These are phyloP conservation scores for Linnemannia zychae DNA, from an alignment of 192 early-diverging fungal genomes.

Conservation along the genomic window DNA sequence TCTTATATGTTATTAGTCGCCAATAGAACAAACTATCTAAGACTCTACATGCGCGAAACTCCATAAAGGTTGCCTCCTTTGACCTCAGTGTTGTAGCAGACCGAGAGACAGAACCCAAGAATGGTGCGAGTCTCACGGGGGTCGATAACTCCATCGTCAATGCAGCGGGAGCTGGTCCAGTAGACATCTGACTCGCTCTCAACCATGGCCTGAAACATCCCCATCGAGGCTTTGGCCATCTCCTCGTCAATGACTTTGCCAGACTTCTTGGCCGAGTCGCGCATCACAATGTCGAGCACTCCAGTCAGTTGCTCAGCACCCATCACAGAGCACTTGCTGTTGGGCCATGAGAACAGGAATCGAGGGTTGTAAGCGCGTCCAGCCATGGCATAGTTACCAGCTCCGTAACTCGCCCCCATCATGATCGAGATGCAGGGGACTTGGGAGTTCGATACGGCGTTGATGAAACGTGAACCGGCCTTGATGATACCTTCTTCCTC, in stretches of 20 bases:
- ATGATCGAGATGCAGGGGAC: slow-evolving; percentile 73
- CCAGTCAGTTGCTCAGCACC: slow-evolving; percentile 76
- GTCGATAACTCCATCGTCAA: slow-evolving; percentile 76
- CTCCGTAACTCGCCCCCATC: slow-evolving; percentile 77
- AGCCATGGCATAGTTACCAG: slow-evolving; percentile 79
- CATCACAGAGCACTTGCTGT: slow-evolving; percentile 76
- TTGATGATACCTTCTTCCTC: slow-evolving; percentile 81
- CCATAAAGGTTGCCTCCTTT: slow-evolving; percentile 73
- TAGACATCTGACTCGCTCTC: slow-evolving; percentile 73
- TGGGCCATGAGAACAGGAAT: slow-evolving; percentile 78
- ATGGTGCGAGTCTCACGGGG: slow-evolving; percentile 70
- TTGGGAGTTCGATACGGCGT: slow-evolving; percentile 72
- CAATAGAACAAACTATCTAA: neutral
- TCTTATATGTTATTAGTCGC: neutral
- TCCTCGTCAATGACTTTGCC: slow-evolving; percentile 69
- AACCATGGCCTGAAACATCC: slow-evolving; percentile 65
- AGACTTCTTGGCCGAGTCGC: slow-evolving; percentile 66
- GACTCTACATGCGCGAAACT: slow-evolving; percentile 69
- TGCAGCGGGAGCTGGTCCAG: slow-evolving; percentile 68
- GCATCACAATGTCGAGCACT: slow-evolving; percentile 74
- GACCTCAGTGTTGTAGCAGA: slow-evolving; percentile 67
- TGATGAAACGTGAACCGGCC: slow-evolving; percentile 75
- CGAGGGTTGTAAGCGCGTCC: slow-evolving; percentile 74
- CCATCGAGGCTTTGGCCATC: slow-evolving; percentile 55
- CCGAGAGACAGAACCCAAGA: slow-evolving; percentile 71